A percentile compares a stretch with the other conserved stretches of the same genome.
Conservation (phyloP, 2,329 filamentous ascomycete genomes). For the Cercospora zeina region DNA sequence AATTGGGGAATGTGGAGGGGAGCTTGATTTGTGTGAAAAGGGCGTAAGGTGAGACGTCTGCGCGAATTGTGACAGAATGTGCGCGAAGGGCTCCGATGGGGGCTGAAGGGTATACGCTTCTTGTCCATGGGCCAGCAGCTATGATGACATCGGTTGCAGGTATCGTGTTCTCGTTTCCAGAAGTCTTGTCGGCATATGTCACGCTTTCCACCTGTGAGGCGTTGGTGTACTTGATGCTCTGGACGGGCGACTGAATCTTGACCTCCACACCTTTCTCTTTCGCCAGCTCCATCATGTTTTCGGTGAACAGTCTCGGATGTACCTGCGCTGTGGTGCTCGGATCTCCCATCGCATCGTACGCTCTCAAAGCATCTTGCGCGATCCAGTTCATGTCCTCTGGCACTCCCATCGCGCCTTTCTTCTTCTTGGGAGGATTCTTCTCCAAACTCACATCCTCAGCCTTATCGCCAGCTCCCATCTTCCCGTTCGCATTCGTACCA, state of each 20-base stretch:
- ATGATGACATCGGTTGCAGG: constrained; percentile 60
- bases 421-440: constrained; percentile 49
- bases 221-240: constrained; percentile 59
- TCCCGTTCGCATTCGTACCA: constrained; percentile 37
- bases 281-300: constrained; percentile 74
- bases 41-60: constrained; percentile 69
- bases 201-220: constrained; percentile 60
- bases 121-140: constrained; percentile 64
- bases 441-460: constrained; percentile 53
- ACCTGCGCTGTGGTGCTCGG: constrained; percentile 85
- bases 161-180: constrained; percentile 51
- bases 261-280: constrained; percentile 61
- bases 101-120: constrained; percentile 53
- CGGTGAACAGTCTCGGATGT: constrained; percentile 89
- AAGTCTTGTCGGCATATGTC: constrained; percentile 58
- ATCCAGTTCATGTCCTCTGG: constrained; percentile 86
- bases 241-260: constrained; percentile 64
- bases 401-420: constrained; percentile 60
- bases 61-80: constrained; percentile 63
- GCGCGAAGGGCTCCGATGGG: constrained; percentile 63
- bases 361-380: constrained; percentile 62
- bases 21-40: constrained; percentile 85
- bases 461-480: constrained; percentile 25
- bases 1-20: constrained; percentile 61
- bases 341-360: constrained; percentile 82